Conservation (phyloP, 164 flowering plant species). For the Stephania yunnanensis region DNA sequence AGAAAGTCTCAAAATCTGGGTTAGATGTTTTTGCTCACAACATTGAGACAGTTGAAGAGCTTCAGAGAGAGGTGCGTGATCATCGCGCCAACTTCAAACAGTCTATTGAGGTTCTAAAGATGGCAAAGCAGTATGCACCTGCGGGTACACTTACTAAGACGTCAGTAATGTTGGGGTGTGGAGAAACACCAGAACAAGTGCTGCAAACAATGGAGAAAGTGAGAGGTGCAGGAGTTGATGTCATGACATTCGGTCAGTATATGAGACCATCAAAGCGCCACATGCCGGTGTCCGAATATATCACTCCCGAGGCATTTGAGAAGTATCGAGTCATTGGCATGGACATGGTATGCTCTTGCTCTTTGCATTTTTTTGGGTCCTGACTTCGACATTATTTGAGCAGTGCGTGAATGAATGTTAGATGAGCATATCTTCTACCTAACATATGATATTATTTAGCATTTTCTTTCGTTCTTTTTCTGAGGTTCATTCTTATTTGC, state of each 20-base stretch:
- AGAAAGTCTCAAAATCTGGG: conserved; percentile 81
- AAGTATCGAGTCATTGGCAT: conserved; percentile 68
- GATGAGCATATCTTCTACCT: neutral
- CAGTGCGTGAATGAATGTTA: neutral
- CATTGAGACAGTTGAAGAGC: conserved; percentile 98
- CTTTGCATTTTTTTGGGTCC: neutral
- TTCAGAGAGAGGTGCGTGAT: conserved; percentile 78
- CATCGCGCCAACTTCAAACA: conserved; percentile 93
- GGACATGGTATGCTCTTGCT: conserved; percentile 61
- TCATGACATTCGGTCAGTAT: conserved; percentile 92
- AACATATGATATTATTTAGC: neutral
- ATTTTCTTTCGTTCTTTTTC: no score
- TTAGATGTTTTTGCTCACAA: conserved; percentile 95
- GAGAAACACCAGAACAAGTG: conserved; percentile 95
- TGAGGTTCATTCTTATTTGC: neutral
- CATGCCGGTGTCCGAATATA: conserved; percentile 89
- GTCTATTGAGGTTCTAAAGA: conserved; percentile 72
- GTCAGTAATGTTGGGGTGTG: conserved; percentile 95
- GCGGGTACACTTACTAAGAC: conserved; percentile 90
- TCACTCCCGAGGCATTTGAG: conserved; percentile 94
- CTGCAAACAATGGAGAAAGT: conserved; percentile 91
- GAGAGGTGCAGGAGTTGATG: conserved; percentile 93
- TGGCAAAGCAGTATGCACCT: conserved; percentile 82
- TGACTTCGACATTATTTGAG: neutral
- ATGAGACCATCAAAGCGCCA: conserved; percentile 99